These are phyloP conservation scores for Trametes hirsuta DNA, from an alignment of 1,284 basidiomycete species.

Conservation along the genomic window DNA sequence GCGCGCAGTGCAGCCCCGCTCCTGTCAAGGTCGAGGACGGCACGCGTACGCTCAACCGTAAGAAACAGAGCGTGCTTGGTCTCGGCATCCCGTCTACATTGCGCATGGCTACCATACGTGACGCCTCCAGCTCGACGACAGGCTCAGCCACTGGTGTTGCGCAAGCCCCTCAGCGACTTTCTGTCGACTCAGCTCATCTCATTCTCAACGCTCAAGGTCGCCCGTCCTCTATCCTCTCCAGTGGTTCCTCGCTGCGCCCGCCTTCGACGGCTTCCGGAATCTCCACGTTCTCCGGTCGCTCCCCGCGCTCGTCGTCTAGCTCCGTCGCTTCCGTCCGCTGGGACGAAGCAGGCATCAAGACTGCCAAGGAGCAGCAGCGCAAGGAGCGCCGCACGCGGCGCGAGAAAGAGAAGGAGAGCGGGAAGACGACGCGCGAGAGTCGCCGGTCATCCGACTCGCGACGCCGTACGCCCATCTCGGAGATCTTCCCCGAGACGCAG, in stretches of 20 bases:
- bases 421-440: slow-evolving; percentile 29
- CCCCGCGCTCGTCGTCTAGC: slow-evolving; percentile 49
- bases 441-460: slow-evolving; percentile 33
- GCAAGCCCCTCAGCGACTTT: slow-evolving; percentile 41
- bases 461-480: slow-evolving; percentile 33
- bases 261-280: slow-evolving; percentile 54
- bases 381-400: slow-evolving; percentile 43
- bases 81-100: slow-evolving; percentile 49
- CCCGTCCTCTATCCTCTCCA: slow-evolving; percentile 52
- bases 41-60: slow-evolving; percentile 45
- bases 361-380: slow-evolving; percentile 53
- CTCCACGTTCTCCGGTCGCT: slow-evolving; percentile 38
- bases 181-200: slow-evolving; percentile 47
- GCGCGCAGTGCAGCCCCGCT: slow-evolving; percentile 39
- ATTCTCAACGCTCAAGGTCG: slow-evolving; percentile 34
- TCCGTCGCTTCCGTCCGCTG: slow-evolving; percentile 56
- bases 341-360: slow-evolving; percentile 66
- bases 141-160: slow-evolving; percentile 30
- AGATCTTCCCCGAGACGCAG: slow-evolving; percentile 39
- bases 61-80: slow-evolving; percentile 61
- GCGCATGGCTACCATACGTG: slow-evolving; percentile 49
- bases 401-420: slow-evolving; percentile 22
- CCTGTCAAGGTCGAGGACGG: slow-evolving; percentile 23
- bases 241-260: slow-evolving; percentile 59
- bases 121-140: slow-evolving; percentile 43